Conservation (phyloP, 2,329 filamentous ascomycete genomes). For the Neofusicoccum laricinum region DNA sequence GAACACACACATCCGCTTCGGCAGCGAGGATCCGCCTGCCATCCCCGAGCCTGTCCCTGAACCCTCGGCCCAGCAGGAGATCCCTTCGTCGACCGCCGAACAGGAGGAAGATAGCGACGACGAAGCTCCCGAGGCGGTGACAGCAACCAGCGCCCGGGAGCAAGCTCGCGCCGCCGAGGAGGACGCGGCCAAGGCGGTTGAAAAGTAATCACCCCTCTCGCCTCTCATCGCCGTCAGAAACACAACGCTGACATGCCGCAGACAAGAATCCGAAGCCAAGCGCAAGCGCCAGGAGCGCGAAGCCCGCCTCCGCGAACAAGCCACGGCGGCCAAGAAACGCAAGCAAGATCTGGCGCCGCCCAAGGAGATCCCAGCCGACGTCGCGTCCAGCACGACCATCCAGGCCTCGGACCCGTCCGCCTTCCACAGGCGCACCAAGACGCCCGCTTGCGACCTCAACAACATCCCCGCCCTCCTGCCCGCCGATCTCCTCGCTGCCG, state of each 20-base stretch:
- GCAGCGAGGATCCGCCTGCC: conserved; percentile 31
- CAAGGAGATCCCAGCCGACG: conserved; percentile 23
- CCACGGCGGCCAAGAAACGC: neutral
- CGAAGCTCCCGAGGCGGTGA: conserved; percentile 38
- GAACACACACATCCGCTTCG: conserved; percentile 30
- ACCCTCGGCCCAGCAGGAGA: neutral
- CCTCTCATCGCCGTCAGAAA: neutral
- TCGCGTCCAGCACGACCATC: conserved; percentile 2
- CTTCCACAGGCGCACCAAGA: neutral
- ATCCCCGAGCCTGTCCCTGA: neutral
- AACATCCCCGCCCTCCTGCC: conserved; percentile 51
- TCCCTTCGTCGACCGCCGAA: conserved; percentile 6
- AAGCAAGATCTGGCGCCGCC: conserved; percentile 31
- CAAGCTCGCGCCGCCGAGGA: conserved; percentile 28
- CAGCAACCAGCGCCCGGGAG: conserved; percentile 28
- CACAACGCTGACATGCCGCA: neutral
- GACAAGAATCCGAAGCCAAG: conserved; percentile 27
- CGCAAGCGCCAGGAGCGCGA: conserved; percentile 29
- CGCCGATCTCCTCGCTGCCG: conserved; percentile 49
- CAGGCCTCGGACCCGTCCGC: conserved; percentile 15
- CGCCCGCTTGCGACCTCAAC: conserved; percentile 27
- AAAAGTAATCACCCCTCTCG: conserved; percentile 18
- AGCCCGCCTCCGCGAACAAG: conserved; percentile 27
- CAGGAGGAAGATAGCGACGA: conserved; percentile 29
- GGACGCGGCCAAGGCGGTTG: conserved; percentile 29